Base-by-base conservation (phyloP, 768 basidiomycete species). In the Sutorius australiensis region DNA sequence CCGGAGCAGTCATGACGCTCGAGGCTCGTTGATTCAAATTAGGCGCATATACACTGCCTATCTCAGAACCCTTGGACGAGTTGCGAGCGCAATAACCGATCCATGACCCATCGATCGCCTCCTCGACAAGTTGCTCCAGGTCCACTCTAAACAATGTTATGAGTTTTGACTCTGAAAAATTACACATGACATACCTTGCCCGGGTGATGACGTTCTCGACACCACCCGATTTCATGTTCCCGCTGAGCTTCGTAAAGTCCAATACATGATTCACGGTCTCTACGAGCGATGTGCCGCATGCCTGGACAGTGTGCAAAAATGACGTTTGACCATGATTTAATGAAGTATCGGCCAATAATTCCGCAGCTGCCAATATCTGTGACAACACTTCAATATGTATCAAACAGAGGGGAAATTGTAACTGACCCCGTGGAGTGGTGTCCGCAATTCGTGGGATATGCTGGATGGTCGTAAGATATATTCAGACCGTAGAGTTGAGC, bases 201-300 rank as follows among this genome's bases (percentile, higher is more conserved):
- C 81, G 80, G 17, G 80, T 75, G 55, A 92, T 90, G 39, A 84
- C 81, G 57, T 87, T 88, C 65, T 90, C 84, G 8, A 86, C 81
- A 37, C 87, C 86, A 27, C 87, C 89, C 3, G 83, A 78, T 65
- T 89, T 90, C 42, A 83, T 77, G 61, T 87, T 90, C 19, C 92
- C 93, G 55, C 90, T 93, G 21, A 95, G 78, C 65, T 98, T 98
- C 30, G 93, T 95, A 64, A 95, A 98, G 67, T 98, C 95, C 27
- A 98, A 75, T 6, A 98, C 95, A 61, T 98, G 95, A 64, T 97
- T 97, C 45, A 98, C 93, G 0, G 94, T 95, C 73, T 98, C 95
- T 38, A 95, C 91, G 1, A 98, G 79, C 1, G 92, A 92, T n/a
- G 88, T 95, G 13, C 93, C 94, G 64, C 94, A 97, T 6, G 92